Conservation (phyloP, 164 flowering plant species). For the Berberis vulgaris region DNA sequence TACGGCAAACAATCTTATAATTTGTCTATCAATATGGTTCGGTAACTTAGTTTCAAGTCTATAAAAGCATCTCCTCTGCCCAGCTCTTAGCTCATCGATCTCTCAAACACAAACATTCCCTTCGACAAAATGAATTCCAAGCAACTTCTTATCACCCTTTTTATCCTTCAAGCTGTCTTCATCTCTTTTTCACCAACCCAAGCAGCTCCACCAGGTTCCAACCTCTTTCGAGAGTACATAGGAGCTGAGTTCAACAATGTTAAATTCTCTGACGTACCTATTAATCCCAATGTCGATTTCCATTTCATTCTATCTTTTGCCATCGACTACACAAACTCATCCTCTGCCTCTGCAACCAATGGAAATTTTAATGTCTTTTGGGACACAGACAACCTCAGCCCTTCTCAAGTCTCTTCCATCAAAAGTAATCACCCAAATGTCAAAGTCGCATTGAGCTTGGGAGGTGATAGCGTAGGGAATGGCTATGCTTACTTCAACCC, state of each 20-base stretch:
- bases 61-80: too few relatives aligned
- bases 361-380: conserved; percentile 49
- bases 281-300: conserved; percentile 22
- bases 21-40: too few relatives aligned
- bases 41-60: too few relatives aligned
- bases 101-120: neutral
- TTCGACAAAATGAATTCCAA: conserved; percentile 9
- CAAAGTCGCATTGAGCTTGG: conserved; percentile 43
- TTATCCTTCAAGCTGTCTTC: conserved; percentile 19
- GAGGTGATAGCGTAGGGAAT: conserved; percentile 36
- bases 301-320: conserved; percentile 29
- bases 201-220: conserved; percentile 21
- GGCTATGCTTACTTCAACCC: conserved; percentile 32
- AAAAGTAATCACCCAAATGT: conserved; percentile 32
- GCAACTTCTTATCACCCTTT: conserved; percentile 8
- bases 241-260: conserved; percentile 53
- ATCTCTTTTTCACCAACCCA: conserved; percentile 7
- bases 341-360: conserved; percentile 41
- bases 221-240: conserved; percentile 48
- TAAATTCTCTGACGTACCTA: conserved; percentile 44
- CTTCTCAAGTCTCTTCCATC: conserved; percentile 30
- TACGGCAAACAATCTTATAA: too few relatives aligned
- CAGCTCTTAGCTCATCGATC: neutral
- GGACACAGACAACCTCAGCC: conserved; percentile 33
- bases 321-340: conserved; percentile 41